Evolutionary conservation across 768 basidiomycete species (phyloP).

Genomic region (Amanita jacksonii): DNA sequence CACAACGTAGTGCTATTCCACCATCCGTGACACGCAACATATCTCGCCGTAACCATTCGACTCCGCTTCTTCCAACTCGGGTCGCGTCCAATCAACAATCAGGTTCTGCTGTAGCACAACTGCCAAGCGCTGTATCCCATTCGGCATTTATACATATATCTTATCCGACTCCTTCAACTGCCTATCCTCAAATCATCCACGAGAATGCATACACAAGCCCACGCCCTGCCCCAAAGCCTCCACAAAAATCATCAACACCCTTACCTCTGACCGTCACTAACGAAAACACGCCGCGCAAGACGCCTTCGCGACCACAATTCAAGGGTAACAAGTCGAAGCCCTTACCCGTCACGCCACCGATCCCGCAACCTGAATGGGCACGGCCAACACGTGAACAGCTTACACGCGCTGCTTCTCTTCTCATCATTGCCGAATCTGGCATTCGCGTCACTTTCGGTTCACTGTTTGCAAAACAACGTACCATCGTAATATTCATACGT

Average conservation of each 20-base stretch:
- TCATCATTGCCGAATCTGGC: constrained; percentile 62
- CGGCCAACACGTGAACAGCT: constrained; percentile 50
- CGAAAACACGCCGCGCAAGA: neutral
- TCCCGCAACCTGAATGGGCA: constrained; percentile 25
- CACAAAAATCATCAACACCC: neutral
- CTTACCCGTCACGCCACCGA: neutral
- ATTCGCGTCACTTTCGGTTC: constrained; percentile 58
- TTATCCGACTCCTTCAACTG: constrained; percentile 12
- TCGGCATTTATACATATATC: constrained; percentile 17
- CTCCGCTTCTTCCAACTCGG: neutral
- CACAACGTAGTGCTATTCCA: neutral
- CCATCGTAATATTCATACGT: constrained; percentile 77
- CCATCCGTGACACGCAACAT: neutral
- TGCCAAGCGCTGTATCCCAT: constrained; percentile 3
- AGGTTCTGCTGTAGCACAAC: too few species aligned
- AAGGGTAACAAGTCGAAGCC: constrained; percentile 4
- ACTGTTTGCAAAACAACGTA: constrained; percentile 42
- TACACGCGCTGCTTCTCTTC: constrained; percentile 47
- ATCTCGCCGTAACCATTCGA: neutral
- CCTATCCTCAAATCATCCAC: constrained; percentile 20
- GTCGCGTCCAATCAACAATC: neutral
- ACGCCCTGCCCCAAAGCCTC: constrained; percentile 18
- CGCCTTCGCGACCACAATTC: neutral
- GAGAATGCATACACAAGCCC: constrained; percentile 16
- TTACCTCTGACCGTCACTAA: neutral